phyloP scores from a whole-genome alignment of 1,284 basidiomycete genomes.

The Singerocomus inundabilis region DNA sequence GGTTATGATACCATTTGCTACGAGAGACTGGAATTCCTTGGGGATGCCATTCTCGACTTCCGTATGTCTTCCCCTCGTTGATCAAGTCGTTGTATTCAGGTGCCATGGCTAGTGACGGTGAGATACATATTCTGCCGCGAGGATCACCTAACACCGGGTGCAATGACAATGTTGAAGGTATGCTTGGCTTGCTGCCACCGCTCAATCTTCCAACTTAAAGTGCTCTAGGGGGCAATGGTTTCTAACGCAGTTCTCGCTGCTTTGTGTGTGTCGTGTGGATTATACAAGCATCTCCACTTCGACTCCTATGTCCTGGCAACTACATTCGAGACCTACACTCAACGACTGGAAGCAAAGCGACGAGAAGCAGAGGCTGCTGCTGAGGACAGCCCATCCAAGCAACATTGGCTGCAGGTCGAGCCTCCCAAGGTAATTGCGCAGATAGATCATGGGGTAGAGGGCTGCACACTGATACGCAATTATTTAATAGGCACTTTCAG shows the following conservation, averaged over 20 bases:
- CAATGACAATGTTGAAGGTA: slow-evolving; percentile 73
- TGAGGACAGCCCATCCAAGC: slow-evolving; percentile 54
- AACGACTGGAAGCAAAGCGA: slow-evolving; percentile 45
- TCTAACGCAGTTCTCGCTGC: slow-evolving; percentile 73
- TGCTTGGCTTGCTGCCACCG: slow-evolving; percentile 9
- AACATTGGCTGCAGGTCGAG: slow-evolving; percentile 75
- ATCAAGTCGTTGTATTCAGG: slow-evolving; percentile 6
- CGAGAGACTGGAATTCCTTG: slow-evolving; percentile 78
- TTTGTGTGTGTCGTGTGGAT: slow-evolving; percentile 63
- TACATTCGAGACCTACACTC: slow-evolving; percentile 55
- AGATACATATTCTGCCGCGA: slow-evolving; percentile 65
- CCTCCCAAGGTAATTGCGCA: slow-evolving; percentile 66
- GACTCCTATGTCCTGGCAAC: slow-evolving; percentile 51
- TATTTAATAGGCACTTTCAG: slow-evolving; percentile 65
- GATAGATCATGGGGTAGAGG: neutral
- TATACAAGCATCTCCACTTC: slow-evolving; percentile 60
- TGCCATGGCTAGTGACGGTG: slow-evolving; percentile 57
- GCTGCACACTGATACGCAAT: slow-evolving; percentile 13
- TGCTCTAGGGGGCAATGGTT: slow-evolving; percentile 71
- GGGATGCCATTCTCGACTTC: slow-evolving; percentile 80
- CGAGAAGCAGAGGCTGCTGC: slow-evolving; percentile 48
- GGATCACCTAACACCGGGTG: slow-evolving; percentile 63
- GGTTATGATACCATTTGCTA: slow-evolving; percentile 56
- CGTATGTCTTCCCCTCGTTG: slow-evolving; percentile 43
- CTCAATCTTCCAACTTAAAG: slow-evolving; percentile 5